These are phyloP conservation scores for Populus pruinosa DNA, from an alignment of 345 rosid species.

Conservation along the genomic window DNA sequence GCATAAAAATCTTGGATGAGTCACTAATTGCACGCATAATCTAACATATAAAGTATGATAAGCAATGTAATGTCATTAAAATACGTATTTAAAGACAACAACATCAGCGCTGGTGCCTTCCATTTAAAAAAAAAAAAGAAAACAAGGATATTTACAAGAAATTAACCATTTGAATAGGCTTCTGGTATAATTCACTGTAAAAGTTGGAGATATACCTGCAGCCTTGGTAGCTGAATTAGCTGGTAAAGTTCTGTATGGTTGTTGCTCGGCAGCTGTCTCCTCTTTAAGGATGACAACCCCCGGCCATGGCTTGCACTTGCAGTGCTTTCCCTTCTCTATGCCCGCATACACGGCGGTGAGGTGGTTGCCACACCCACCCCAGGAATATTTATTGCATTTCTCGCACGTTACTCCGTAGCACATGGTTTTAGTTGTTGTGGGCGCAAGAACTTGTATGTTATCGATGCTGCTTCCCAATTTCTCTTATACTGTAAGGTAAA, in stretches of 20 bases:
- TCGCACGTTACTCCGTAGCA: constrained; percentile 47
- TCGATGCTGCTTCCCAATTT: background rate
- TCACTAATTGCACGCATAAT: too few relatives aligned
- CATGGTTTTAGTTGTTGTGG: constrained; percentile 13
- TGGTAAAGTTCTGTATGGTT: background rate
- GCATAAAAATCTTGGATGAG: background rate
- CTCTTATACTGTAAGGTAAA: background rate
- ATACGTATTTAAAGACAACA: background rate
- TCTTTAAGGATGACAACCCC: constrained; percentile 28
- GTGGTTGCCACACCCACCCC: constrained; percentile 57
- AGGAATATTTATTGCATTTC: constrained; percentile 35
- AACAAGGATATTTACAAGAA: background rate
- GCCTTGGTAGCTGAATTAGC: background rate
- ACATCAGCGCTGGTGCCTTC: background rate
- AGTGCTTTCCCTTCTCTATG: constrained; percentile 48
- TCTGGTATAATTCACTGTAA: background rate
- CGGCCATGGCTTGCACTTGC: constrained; percentile 59
- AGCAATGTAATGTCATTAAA: background rate
- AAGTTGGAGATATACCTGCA: constrained; percentile 8
- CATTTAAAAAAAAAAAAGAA: too few relatives aligned
- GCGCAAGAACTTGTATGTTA: background rate
- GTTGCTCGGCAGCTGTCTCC: background rate
- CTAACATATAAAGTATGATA: background rate
- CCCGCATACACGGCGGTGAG: constrained; percentile 30
- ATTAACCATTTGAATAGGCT: background rate